phyloP scores from a whole-genome alignment of 2,329 filamentous ascomycete species.

The Fusarium heterosporum region DNA sequence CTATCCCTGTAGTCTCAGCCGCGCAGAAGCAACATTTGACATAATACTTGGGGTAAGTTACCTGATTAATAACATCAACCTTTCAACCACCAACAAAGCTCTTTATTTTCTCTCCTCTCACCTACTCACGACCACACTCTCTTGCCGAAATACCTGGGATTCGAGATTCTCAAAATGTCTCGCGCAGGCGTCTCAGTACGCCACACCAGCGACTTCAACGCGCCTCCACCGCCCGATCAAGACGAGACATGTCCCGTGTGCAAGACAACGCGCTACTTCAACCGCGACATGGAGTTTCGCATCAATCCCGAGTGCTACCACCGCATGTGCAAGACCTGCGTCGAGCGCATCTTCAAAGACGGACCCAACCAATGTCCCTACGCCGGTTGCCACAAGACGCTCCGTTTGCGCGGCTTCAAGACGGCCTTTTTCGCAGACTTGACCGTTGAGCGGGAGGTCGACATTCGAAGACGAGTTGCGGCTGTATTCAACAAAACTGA shows the following conservation, averaged over 20 bases:
- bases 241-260: constrained; percentile 94
- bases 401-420: constrained; percentile 86
- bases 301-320: constrained; percentile 99
- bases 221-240: constrained; percentile 42
- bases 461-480: constrained; percentile 84
- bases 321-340: constrained; percentile 97
- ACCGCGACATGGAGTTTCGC: constrained; percentile 91
- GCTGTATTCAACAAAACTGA: constrained; percentile 87
- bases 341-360: constrained; percentile 91
- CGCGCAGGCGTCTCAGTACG: constrained; percentile 49
- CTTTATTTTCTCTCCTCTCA: neutral
- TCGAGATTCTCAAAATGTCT: constrained; percentile 43
- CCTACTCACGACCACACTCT: neutral
- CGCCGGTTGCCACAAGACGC: constrained; percentile 85
- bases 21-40: constrained; percentile 37
- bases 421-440: constrained; percentile 92
- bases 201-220: constrained; percentile 36
- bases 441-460: constrained; percentile 89
- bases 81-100: constrained; percentile 7
- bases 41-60: neutral
- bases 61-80: constrained; percentile 16
- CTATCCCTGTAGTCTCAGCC: constrained; percentile 41
- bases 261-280: constrained; percentile 96
- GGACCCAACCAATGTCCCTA: constrained; percentile 94
- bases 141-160: neutral